Percentiles rank a stretch among this genome's conserved stretches.
phyloP scores from a whole-genome alignment of 257 asterid genomes.

The Fraxinus anomala region DNA sequence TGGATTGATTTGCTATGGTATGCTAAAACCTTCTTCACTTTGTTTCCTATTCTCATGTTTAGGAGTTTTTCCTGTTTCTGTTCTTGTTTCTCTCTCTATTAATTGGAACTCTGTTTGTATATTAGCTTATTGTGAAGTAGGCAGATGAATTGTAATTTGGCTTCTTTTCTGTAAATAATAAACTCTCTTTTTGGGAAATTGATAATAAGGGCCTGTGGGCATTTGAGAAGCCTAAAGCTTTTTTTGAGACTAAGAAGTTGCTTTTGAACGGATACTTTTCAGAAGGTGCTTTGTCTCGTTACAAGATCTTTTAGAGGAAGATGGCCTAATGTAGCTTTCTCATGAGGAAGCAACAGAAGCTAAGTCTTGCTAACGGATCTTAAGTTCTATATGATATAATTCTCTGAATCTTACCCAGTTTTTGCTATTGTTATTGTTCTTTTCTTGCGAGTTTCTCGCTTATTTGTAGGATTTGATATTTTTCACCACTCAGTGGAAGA shows the following conservation, averaged over 20 bases:
- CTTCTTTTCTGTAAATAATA: constrained; percentile 44
- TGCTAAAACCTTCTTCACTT: constrained; percentile 27
- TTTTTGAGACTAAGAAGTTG: no score
- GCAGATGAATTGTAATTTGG: constrained; percentile 28
- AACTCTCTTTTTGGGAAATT: constrained; percentile 24
- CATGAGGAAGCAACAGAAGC: no score
- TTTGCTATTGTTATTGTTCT: constrained; percentile 11
- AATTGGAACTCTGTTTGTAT: constrained; percentile 32
- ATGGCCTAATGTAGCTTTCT: no score
- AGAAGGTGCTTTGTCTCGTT: not conserved
- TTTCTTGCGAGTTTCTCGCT: not conserved
- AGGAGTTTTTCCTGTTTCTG: constrained; percentile 13
- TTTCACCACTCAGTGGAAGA: not conserved
- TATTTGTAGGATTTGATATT: not conserved
- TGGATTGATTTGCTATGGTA: constrained; percentile 35
- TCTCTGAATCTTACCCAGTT: constrained; percentile 6
- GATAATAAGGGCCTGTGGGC: constrained; percentile 12
- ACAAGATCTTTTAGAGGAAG: no score
- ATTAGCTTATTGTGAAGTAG: constrained; percentile 23
- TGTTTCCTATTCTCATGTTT: constrained; percentile 29
- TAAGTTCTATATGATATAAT: constrained; percentile 18
- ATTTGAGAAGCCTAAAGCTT: no score
- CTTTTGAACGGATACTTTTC: no score
- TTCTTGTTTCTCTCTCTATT: not conserved
- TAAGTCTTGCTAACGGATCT: no score